Base-by-base conservation (phyloP, 2,329 filamentous ascomycete species). In the Fusarium acutatum region DNA sequence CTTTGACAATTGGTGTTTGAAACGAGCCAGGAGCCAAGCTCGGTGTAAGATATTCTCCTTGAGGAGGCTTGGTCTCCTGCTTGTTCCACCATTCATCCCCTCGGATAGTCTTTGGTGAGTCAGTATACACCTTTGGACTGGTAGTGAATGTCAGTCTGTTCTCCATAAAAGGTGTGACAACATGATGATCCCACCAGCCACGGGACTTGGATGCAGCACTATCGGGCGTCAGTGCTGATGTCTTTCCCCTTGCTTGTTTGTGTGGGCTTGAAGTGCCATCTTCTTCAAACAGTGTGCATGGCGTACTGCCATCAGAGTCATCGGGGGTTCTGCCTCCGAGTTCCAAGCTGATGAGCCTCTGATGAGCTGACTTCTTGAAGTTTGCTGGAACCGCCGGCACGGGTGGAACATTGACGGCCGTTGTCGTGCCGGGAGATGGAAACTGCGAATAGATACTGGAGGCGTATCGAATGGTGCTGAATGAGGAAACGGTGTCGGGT, bases 171-270 rank as follows among this genome's bases (percentile, higher is more conserved):
- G 93, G 93, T 3, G 92, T 93, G 13, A 88, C 91, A 62, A 95
- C 89, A 73, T 93, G 87, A 76, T 94, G 87, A 76, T 94, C 93
- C 93, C 93, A 95, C 92, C 93, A 95, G 26, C 93, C 93, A 67
- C 87, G 86, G 32, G 91, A 92, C 62, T 86, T 87, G 17, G 88
- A 87, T 46, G 85, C 87, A 34, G 88, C 89, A 44, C 88, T 89
- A 53, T 86, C 81, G 49, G 86, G 80, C 46, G 83, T 81, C 72
- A 83, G 54, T 52, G 80, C 78, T 14, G 80, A 77, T 13, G 79
- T 81, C 58, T 83, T 84, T 20, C 81, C 78, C 62, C 81, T 84
- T 43, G 79, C 73, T 11, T 83, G 83, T 65, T 83, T 82, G 35
- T 83, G 64, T 78, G 83, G 54, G 77, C 81, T 78, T 77, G 80